Conservation (phyloP, 1,284 basidiomycete genomes). For the Phylloporus sp. region DNA sequence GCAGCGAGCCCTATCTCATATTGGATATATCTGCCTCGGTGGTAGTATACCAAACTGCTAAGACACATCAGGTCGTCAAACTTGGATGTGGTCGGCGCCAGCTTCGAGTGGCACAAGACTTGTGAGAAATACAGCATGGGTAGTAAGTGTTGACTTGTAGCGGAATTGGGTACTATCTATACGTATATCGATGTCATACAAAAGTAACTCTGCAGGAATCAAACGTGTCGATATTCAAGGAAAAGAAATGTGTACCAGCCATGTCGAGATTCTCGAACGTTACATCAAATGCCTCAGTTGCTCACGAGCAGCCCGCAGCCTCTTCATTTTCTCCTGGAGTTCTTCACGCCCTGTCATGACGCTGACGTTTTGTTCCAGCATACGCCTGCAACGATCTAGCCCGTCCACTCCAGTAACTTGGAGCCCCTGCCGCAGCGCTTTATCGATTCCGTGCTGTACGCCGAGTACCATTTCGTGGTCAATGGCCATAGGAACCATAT, state of each 20-base stretch:
- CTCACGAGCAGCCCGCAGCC: conserved; percentile 58
- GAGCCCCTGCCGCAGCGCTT: conserved; percentile 53
- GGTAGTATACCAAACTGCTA: background rate
- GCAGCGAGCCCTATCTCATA: background rate
- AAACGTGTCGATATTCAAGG: background rate
- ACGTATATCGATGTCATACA: too few species aligned
- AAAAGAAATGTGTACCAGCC: background rate
- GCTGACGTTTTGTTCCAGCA: conserved; percentile 62
- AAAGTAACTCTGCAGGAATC: too few species aligned
- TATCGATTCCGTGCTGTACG: conserved; percentile 51
- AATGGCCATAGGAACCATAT: conserved; percentile 69
- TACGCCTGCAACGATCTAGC: conserved; percentile 49
- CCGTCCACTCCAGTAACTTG: conserved; percentile 45
- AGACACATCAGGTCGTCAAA: too few species aligned
- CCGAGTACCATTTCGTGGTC: conserved; percentile 67
- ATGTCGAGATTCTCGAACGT: background rate
- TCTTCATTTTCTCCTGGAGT: conserved; percentile 58
- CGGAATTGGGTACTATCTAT: too few species aligned
- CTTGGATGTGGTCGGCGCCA: too few species aligned
- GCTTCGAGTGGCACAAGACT: too few species aligned
- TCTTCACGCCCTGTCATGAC: conserved; percentile 58
- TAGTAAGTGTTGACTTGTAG: too few species aligned
- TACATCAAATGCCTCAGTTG: conserved; percentile 48
- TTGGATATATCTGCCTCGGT: too few species aligned
- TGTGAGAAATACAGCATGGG: too few species aligned